phyloP scores from a whole-genome alignment of 371 early-diverging fungal species.

The Nematocida displodere region DNA sequence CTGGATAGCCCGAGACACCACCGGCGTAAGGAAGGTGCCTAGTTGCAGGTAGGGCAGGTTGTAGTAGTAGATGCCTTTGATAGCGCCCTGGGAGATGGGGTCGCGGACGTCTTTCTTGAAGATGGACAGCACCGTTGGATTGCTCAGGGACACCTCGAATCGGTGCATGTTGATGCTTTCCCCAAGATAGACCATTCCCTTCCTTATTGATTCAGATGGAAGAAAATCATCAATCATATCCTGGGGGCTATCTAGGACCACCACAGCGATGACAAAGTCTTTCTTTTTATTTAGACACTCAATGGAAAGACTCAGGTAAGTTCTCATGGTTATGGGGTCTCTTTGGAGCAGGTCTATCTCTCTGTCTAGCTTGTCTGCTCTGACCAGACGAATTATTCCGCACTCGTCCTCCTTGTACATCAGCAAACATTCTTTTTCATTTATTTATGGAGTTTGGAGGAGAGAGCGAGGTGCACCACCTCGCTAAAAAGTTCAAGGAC shows the following conservation, averaged over 20 bases:
- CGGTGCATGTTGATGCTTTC: slow-evolving; percentile 47
- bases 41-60: neutral
- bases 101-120: slow-evolving; percentile 14
- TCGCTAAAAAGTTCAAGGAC: slow-evolving; percentile 40
- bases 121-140: slow-evolving; percentile 40
- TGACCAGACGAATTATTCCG: neutral
- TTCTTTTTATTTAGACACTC: slow-evolving; percentile 46
- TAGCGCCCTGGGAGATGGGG: slow-evolving; percentile 13
- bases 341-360: slow-evolving; percentile 35
- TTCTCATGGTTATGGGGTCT: slow-evolving; percentile 50
- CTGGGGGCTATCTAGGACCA: neutral
- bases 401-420: slow-evolving; percentile 5
- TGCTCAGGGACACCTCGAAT: slow-evolving; percentile 16
- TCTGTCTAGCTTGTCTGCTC: neutral
- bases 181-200: slow-evolving; percentile 30
- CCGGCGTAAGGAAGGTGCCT: neutral
- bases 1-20: neutral
- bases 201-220: neutral
- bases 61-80: slow-evolving; percentile 43
- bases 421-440: slow-evolving; percentile 40
- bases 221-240: neutral
- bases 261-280: slow-evolving; percentile 28
- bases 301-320: slow-evolving; percentile 15
- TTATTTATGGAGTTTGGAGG: slow-evolving; percentile 37
- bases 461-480: slow-evolving; percentile 17